Evolutionary conservation across 805 yeast species (phyloP), one percentile per base, ranked within the genome.

Genomic region (Metschnikowia baotianmanensis): DNA sequence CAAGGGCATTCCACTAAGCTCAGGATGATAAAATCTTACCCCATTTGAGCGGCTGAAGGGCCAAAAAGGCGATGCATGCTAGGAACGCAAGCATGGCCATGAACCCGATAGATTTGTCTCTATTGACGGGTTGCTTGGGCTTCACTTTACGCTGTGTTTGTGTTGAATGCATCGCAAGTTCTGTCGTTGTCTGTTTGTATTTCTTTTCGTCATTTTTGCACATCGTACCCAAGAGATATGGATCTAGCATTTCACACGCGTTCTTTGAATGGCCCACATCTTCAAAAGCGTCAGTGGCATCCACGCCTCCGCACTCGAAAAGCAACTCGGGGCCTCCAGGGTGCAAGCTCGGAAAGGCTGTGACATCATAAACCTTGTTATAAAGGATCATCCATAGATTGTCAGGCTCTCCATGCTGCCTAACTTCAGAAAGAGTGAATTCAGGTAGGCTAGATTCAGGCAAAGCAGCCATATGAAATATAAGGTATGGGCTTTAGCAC

Each of bases 341-440:
- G 62, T 91, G 98, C 34, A 76, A 79, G 13, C 77, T 72, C 40
- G 84, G 70, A 62, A 90, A 89, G 24, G 70, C 67, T 6, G 91
- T 75, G 22, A 85, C 74, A 60, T 87, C 83, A 60, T 82, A 87
- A 5, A 91, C 95, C 51, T 82, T 81, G 43, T 83, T 87, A 53
- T 87, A 82, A 45, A 87, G 73, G 41, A 87, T 75, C 72, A 91
- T 79, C 96, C 96, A 91, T 31, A 87, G 65, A 53, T 86, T 88
- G 13, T 82, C 84, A 30, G 81, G 76, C n/a, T 78, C 69, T 60
- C 77, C 80, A 72, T 90, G 97, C 51, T 72, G 58, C 23, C 81
- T 74, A 38, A 89, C 79, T 60, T 89, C 86, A 27, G 65, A 17
- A 15, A 42, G 40, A n/a, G 30, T 19, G 11, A 22, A 35, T 20